A percentile compares a stretch with the other conserved stretches of the same genome.
phyloP scores from a whole-genome alignment of 345 rosid genomes.

The Rubroshorea leprosula region DNA sequence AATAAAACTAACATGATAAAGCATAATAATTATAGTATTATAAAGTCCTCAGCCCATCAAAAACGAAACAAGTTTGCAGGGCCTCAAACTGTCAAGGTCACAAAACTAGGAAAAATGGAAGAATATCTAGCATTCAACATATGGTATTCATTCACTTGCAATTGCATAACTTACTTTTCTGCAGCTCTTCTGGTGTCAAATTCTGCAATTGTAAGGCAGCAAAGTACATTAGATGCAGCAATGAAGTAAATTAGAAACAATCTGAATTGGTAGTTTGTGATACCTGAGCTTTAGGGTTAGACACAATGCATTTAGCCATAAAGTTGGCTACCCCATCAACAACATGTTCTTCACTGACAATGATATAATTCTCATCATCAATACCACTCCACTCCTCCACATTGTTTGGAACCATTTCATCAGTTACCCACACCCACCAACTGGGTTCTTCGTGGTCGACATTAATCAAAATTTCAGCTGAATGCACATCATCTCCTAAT shows the following conservation, averaged over 20 bases:
- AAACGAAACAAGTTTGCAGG: too few species aligned
- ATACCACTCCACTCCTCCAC: conserved; percentile 74
- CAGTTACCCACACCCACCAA: conserved; percentile 97
- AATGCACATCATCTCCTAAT: conserved; percentile 43
- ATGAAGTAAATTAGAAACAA: background rate
- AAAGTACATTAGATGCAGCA: conserved; percentile 15
- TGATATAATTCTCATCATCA: conserved; percentile 69
- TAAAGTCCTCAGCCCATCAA: too few species aligned
- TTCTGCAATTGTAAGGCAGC: conserved; percentile 43
- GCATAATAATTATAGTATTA: too few species aligned
- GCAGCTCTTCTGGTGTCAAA: conserved; percentile 74
- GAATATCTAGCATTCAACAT: background rate
- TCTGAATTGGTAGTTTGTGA: conserved; percentile 2
- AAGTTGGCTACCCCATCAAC: conserved; percentile 88
- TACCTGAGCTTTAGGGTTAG: conserved; percentile 79
- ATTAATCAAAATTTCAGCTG: conserved; percentile 63
- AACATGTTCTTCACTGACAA: conserved; percentile 73
- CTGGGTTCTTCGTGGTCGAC: conserved; percentile 73
- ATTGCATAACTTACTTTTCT: conserved; percentile 71
- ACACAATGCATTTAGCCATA: conserved; percentile 82
- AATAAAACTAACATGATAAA: too few species aligned
- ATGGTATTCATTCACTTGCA: background rate
- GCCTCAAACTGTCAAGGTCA: too few species aligned
- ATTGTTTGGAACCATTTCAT: conserved; percentile 75
- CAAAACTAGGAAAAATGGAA: background rate